A percentile compares a stretch with the other conserved stretches of the same genome.
Evolutionary conservation across 148 eudicot genomes (phyloP).

Genomic region (Chenopodium album): DNA sequence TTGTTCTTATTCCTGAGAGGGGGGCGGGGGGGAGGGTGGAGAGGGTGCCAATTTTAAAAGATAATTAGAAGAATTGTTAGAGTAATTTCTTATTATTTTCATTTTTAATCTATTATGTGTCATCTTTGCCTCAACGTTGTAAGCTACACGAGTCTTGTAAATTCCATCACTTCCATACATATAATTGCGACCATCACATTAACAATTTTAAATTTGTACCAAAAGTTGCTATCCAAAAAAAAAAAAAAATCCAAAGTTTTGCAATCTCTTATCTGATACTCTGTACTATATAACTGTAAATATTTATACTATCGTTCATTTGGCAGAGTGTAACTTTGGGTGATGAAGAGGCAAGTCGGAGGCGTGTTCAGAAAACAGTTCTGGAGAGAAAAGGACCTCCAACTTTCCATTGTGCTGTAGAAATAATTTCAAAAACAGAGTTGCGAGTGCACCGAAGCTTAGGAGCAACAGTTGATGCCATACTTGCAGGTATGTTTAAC

Average conservation of each 20-base stretch:
- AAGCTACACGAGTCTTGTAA: not conserved
- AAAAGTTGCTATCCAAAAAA: not conserved
- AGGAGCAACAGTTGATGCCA: slow-evolving; percentile 82
- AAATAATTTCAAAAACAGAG: slow-evolving; percentile 77
- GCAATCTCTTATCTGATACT: not conserved
- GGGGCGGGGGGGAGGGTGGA: too few relatives aligned
- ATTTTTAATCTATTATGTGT: not conserved
- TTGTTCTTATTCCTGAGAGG: not conserved
- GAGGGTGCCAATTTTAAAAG: not conserved
- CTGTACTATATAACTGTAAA: not conserved
- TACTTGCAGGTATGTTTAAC: slow-evolving; percentile 61
- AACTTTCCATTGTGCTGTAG: slow-evolving; percentile 80
- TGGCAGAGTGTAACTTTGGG: slow-evolving; percentile 93
- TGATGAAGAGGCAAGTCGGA: slow-evolving; percentile 96
- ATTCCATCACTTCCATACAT: not conserved
- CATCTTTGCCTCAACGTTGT: not conserved
- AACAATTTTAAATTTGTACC: not conserved
- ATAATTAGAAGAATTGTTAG: not conserved
- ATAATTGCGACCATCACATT: not conserved
- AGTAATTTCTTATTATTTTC: not conserved
- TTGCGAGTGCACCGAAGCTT: slow-evolving; percentile 70
- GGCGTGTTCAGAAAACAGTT: slow-evolving; percentile 90
- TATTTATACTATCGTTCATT: slow-evolving; percentile 9
- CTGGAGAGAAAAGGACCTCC: slow-evolving; percentile 93
- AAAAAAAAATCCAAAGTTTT: not conserved